These are phyloP conservation scores for Umbellularia californica DNA, from an alignment of 164 flowering plant genomes.

Conservation along the genomic window DNA sequence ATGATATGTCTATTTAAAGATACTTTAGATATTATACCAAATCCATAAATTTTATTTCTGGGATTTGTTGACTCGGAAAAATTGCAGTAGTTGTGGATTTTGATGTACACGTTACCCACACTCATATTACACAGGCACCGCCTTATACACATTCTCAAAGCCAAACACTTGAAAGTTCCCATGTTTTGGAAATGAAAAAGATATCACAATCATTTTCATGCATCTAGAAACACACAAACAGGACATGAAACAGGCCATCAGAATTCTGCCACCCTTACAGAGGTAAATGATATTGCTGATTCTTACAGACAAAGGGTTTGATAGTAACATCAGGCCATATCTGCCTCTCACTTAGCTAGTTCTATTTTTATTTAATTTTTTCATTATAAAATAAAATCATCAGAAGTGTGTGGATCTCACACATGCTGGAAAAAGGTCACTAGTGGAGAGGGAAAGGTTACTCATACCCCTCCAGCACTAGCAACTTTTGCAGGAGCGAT, in stretches of 20 bases:
- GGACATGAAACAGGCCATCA: background rate
- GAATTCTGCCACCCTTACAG: background rate
- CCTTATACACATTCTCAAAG: background rate
- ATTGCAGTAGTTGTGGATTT: too few relatives aligned
- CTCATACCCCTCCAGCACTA: slow-evolving; percentile 92
- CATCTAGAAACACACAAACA: too few relatives aligned
- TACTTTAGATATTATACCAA: too few relatives aligned
- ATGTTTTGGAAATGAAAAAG: background rate
- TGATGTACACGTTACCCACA: too few relatives aligned
- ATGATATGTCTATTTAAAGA: too few relatives aligned
- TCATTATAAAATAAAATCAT: too few relatives aligned
- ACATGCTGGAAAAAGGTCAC: too few relatives aligned
- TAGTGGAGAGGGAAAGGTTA: background rate
- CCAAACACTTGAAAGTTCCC: background rate
- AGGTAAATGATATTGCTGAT: background rate
- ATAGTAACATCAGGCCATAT: background rate
- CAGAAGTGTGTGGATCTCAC: too few relatives aligned
- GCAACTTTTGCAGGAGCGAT: slow-evolving; percentile 98
- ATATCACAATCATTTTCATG: background rate
- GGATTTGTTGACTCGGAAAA: too few relatives aligned
- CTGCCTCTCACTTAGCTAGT: background rate
- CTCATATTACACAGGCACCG: too few relatives aligned
- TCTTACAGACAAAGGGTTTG: background rate
- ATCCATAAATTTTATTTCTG: too few relatives aligned
- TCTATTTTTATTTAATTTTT: background rate